These are phyloP conservation scores for Leccinum truebloodii DNA, from an alignment of 768 basidiomycete genomes.

Conservation along the genomic window DNA sequence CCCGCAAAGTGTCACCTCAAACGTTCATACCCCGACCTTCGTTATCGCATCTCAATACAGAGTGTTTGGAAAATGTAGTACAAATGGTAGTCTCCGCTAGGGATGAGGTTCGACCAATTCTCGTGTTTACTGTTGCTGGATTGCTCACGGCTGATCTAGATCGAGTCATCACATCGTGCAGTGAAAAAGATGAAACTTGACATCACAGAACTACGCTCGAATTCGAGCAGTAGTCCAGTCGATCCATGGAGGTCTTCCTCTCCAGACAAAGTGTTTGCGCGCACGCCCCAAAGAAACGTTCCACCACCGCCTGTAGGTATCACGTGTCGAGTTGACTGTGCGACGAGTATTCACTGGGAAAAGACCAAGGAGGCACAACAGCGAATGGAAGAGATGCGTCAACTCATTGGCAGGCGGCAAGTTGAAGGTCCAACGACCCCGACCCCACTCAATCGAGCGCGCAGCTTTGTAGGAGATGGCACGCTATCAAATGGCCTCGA, in stretches of 20 bases:
- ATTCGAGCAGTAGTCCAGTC: slow-evolving; percentile 24
- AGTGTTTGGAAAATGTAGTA: slow-evolving; percentile 47
- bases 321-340: slow-evolving; percentile 5
- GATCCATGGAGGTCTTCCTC: slow-evolving; percentile 51
- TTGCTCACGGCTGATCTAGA: slow-evolving; percentile 40
- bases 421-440: slow-evolving; percentile 46
- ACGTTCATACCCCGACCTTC: slow-evolving; percentile 36
- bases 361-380: slow-evolving; percentile 77
- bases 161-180: slow-evolving; percentile 67
- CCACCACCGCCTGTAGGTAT: slow-evolving; percentile 44
- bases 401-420: slow-evolving; percentile 63
- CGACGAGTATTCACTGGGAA: slow-evolving; percentile 29
- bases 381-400: slow-evolving; percentile 82
- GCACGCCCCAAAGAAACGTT: slow-evolving; percentile 46
- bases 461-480: slow-evolving; percentile 33
- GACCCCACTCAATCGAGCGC: slow-evolving; percentile 49
- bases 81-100: slow-evolving; percentile 54
- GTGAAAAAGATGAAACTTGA: slow-evolving; percentile 79
- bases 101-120: slow-evolving; percentile 54
- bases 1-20: slow-evolving; percentile 58
- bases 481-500: slow-evolving; percentile 16
- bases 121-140: background rate
- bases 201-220: slow-evolving; percentile 43
- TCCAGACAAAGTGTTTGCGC: slow-evolving; percentile 52
- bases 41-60: slow-evolving; percentile 31